Percentiles rank a stretch among this genome's conserved stretches.
These are phyloP conservation scores for Claviceps pazoutovae DNA, from an alignment of 2,329 filamentous ascomycete genomes.

Conservation along the genomic window DNA sequence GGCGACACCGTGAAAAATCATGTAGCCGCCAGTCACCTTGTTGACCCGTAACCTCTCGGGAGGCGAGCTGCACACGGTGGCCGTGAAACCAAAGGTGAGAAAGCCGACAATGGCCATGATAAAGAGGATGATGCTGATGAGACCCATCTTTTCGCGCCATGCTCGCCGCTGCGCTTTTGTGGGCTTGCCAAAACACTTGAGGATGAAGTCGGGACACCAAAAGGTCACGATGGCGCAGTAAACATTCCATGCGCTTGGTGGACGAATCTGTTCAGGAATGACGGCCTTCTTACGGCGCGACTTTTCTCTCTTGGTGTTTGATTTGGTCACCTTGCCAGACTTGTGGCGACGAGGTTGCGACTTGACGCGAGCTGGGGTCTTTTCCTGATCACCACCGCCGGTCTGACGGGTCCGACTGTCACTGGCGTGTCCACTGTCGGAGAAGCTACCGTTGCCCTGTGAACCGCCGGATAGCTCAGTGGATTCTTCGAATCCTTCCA, in stretches of 20 bases:
- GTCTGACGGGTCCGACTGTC: conserved; percentile 20
- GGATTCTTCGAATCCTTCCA: conserved; percentile 61
- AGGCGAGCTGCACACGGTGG: conserved; percentile 66
- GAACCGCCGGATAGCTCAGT: conserved; percentile 37
- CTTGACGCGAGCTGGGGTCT: conserved; percentile 15
- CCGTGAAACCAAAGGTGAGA: conserved; percentile 90
- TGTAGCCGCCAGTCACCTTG: conserved; percentile 65
- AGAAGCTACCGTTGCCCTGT: conserved; percentile 30
- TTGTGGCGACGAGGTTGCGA: conserved; percentile 27
- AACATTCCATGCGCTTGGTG: conserved; percentile 84
- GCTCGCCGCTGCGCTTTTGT: conserved; percentile 78
- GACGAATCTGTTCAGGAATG: conserved; percentile 51
- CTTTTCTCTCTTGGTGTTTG: conserved; percentile 30
- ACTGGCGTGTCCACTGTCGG: conserved; percentile 29
- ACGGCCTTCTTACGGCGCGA: conserved; percentile 31
- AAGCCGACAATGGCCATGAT: conserved; percentile 88
- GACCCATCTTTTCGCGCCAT: conserved; percentile 95
- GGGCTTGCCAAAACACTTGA: conserved; percentile 74
- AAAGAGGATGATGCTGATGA: conserved; percentile 82
- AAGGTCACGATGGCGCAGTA: conserved; percentile 93
- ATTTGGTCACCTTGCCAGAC: conserved; percentile 45
- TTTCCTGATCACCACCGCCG: conserved; percentile 20
- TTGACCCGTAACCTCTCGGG: conserved; percentile 67
- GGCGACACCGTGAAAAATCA: conserved; percentile 92
- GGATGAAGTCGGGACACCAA: conserved; percentile 76